Conservation (phyloP, 1,284 basidiomycete species). For the Lentinula novae-zelandiae region DNA sequence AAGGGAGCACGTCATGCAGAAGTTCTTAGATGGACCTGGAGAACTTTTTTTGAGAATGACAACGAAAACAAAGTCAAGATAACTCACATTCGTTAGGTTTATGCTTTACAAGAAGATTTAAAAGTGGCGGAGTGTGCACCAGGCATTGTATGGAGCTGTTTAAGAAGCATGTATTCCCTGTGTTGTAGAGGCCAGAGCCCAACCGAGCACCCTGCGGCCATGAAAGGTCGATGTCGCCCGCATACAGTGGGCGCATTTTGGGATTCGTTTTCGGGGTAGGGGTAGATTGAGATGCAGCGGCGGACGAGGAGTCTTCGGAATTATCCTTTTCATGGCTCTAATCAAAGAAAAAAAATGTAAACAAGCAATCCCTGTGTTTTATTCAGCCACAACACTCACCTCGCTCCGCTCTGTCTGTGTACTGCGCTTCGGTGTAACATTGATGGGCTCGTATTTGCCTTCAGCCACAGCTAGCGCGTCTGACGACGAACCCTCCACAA, state of each 20-base stretch:
- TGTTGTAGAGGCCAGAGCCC: constrained; percentile 79
- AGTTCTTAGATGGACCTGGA: constrained; percentile 53
- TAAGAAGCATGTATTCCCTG: constrained; percentile 96
- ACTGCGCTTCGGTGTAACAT: constrained; percentile 45
- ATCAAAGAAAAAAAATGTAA: neutral
- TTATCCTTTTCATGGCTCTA: constrained; percentile 20
- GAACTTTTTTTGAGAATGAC: constrained; percentile 14
- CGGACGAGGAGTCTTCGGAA: constrained; percentile 17
- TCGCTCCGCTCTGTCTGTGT: constrained; percentile 34
- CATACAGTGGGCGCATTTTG: constrained; percentile 37
- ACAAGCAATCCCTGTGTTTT: neutral
- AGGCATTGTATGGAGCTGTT: constrained; percentile 96
- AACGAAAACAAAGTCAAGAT: constrained; percentile 4
- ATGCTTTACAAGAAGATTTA: constrained; percentile 67
- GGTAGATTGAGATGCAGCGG: constrained; percentile 2
- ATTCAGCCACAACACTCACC: constrained; percentile 27
- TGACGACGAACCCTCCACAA: constrained; percentile 76
- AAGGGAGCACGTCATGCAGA: constrained; percentile 80
- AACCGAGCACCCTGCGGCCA: constrained; percentile 48
- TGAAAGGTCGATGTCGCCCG: constrained; percentile 49
- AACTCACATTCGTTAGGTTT: constrained; percentile 47
- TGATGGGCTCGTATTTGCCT: constrained; percentile 76
- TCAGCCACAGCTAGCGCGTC: constrained; percentile 64
- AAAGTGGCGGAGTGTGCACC: constrained; percentile 89
- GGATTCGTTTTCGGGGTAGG: constrained; percentile 15